Evolutionary conservation across 495 filamentous ascomycete genomes (phyloP), one percentile per base, ranked within the genome.

Genomic region (Podospora didyma): DNA sequence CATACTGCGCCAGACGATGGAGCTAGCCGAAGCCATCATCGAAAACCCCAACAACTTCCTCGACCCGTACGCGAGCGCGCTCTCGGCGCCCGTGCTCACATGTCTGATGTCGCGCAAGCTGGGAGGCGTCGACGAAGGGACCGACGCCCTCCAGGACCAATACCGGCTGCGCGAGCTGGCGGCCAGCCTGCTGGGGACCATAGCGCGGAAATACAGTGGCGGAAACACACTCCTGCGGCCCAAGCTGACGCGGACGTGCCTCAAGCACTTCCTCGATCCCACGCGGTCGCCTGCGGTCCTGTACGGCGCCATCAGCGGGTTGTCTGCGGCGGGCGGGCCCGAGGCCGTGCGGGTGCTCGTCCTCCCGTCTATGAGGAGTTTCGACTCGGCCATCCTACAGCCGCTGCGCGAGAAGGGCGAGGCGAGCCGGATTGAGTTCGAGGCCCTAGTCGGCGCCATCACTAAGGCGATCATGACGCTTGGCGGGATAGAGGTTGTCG

Each of bases 231-330:
- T 86, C 22, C 80, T 98, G 17, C 90, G 90, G 51, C 86, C 94
- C 0, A 86, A 94, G 34, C 82, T 98, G n/a, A 89, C 90, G 14
- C 83, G 94, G 14, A 91, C 90, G 0, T 97, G 89, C 67, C 81
- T 97, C 3, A 96, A 96, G 73, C 76, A 84, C 62, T 92, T 96
- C 69, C 82, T 98, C 7, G 91, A 96, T 67, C 89, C 90, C 0
- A 79, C 82, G 28, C 87, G 90, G 64, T 83, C 90, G 0, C 80
- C 92, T 4, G 82, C 85, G 17, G 86, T 90, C 4, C 89, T 94
- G 63, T 97, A 90, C 66, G 94, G 94, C 49, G 89, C 92, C 10
- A 80, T 98, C 39, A 79, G 83, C 39, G 92, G 90, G 3, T 75
- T 98, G 11, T 77, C 82, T 0, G 79, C 82, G 0, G 84, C 93